Evolutionary conservation across 2,329 filamentous ascomycete species (phyloP), one percentile per base, ranked within the genome.

Genomic region (Periglandula ipomoeae): DNA sequence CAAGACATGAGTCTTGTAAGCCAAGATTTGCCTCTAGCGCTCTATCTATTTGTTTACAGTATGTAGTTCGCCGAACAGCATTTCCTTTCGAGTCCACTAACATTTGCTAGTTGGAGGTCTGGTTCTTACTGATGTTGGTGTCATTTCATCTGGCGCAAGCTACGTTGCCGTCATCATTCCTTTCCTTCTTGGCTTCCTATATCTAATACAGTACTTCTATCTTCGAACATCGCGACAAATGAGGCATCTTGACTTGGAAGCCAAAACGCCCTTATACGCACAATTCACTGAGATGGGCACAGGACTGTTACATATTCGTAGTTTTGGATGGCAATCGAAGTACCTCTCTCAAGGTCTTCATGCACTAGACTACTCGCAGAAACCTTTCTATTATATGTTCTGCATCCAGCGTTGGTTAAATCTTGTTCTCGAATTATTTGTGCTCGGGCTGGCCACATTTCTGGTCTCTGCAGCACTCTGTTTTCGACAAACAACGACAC

Each of bases 341-440:
- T 61, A 56, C 26, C 48, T 50, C 5, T 45, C 52, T 9, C 53
- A 52, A 5, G 51, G 54, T 26, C 37, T 34, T 23, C 43, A 30
- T 24, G 37, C 53, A 42, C 62, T 78, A 6, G 73, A 55, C 46
- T 44, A 47, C 2, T 63, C 59, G 0, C 62, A 65, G 37, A 49
- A 53, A 19, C 61, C 61, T 1, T 59, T 54, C 7, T 64, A 78
- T 49, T 59, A 75, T 8, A 65, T 75, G 13, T 70, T 65, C 44
- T 68, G 69, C n/a, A 69, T 76, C 10, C 74, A 76, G 52, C 62
- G 69, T 20, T 78, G 73, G 72, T 61, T 77, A 1, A 68, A 62
- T 0, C 57, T 78, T 4, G 70, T 73, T 2, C 57, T 78, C 5
- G 71, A 77, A 49, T 56, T 78, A 3, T 42, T 57, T 4, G 70